phyloP scores from a whole-genome alignment of 495 filamentous ascomycete genomes.

The Saxophila tyrrhenica region DNA sequence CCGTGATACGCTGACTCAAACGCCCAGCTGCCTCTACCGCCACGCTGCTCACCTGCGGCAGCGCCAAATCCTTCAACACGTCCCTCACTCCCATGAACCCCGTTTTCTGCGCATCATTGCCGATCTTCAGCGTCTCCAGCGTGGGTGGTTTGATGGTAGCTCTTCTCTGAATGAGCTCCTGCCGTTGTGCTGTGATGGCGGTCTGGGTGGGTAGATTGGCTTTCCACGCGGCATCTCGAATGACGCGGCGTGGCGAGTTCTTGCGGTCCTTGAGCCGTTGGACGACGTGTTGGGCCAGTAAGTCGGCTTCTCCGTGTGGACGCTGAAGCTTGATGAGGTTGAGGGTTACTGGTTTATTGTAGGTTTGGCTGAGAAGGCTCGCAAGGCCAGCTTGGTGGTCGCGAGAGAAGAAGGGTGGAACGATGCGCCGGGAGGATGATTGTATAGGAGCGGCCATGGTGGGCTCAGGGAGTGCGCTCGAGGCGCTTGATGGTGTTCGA shows the following conservation, averaged over 20 bases:
- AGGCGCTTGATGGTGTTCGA: neutral
- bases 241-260: conserved; percentile 5
- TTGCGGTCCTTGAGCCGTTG: conserved; percentile 11
- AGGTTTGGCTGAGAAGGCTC: conserved; percentile 14
- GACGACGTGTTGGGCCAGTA: conserved; percentile 11
- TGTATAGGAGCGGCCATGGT: neutral
- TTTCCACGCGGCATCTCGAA: conserved; percentile 21
- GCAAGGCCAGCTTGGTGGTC: conserved; percentile 11
- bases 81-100: neutral
- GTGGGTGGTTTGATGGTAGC: neutral
- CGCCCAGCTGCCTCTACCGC: conserved; percentile 16
- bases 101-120: neutral
- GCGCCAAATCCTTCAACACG: conserved; percentile 5
- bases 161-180: neutral
- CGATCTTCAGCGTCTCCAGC: neutral
- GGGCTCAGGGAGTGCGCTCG: neutral
- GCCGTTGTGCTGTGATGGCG: conserved; percentile 5
- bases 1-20: conserved; percentile 15
- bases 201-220: conserved; percentile 9
- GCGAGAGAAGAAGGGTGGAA: conserved; percentile 8
- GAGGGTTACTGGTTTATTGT: conserved; percentile 18
- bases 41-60: conserved; percentile 15
- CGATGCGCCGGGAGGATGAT: neutral
- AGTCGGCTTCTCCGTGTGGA: conserved; percentile 14
- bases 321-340: conserved; percentile 9